A percentile compares a stretch with the other conserved stretches of the same genome.
Evolutionary conservation across 1,284 basidiomycete genomes (phyloP).

Genomic region (Naganishia liquefaciens): DNA sequence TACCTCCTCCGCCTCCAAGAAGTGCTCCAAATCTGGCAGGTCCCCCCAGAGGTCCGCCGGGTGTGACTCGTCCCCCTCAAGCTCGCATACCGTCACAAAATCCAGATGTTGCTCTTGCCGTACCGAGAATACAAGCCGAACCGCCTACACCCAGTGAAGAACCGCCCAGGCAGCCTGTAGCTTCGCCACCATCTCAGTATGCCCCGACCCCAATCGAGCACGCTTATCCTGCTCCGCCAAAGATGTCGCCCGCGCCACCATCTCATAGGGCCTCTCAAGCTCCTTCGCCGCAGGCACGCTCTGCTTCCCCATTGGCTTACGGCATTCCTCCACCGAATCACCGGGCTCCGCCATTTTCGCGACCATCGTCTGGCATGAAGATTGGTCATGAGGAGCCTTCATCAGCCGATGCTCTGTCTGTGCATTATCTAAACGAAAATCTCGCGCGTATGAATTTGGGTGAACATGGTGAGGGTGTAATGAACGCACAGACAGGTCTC

Average conservation of each 20-base stretch:
- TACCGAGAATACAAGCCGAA: conserved; percentile 1
- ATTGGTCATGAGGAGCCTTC: not conserved
- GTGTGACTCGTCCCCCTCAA: not conserved
- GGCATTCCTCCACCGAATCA: conserved; percentile 16
- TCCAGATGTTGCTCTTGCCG: not conserved
- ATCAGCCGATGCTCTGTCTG: not conserved
- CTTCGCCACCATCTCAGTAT: not conserved
- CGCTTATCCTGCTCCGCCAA: conserved; percentile 5
- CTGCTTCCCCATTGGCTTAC: not conserved
- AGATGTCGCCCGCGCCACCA: not conserved
- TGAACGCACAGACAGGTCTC: not conserved
- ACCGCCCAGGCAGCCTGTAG: not conserved
- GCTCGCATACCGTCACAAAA: not conserved
- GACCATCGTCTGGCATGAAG: conserved; percentile 18
- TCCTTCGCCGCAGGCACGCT: not conserved
- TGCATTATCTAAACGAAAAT: conserved; percentile 15
- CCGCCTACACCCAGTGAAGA: conserved; percentile 5
- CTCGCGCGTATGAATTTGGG: conserved; percentile 8
- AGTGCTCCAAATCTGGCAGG: not conserved
- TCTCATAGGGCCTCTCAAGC: not conserved
- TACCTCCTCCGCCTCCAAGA: not conserved
- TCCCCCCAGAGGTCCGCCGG: not conserved
- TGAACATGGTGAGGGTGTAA: not conserved
- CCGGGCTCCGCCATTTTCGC: conserved; percentile 21
- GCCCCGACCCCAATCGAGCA: not conserved